Evolutionary conservation across 2,329 filamentous ascomycete genomes (phyloP), one percentile per base, ranked within the genome.

Genomic region (Venturia pyrina): DNA sequence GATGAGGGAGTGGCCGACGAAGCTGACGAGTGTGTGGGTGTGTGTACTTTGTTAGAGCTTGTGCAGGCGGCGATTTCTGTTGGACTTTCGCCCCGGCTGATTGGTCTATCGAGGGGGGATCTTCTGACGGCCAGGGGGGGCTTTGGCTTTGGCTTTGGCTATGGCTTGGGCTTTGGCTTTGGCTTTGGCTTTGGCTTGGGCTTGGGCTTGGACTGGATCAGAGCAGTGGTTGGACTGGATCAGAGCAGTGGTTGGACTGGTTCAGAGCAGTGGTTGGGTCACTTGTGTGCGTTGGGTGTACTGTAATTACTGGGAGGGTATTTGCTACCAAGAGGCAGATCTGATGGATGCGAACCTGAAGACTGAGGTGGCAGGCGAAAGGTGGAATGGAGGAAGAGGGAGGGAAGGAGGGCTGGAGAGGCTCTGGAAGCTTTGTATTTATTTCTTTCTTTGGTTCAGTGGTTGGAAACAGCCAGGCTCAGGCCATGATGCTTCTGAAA

Each of bases 91-190:
- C 28, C 5, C 19, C 6, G 46, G 21, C 46, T 50, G 46, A 50
- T 57, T 57, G 53, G 53, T 34, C 28, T 19, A 7, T 17, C 28
- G 53, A 37, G 53, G n/a, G 53, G 53, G 53, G 53, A 57, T 57
- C 53, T 57, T 57, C 53, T 57, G 53, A 57, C 53, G 53, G 32
- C 53, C 53, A 59, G 53, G 53, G 53, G 53, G 19, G 24, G 53
- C 53, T 34, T 21, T 34, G 28, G 28, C 28, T 59, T 57, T 21
- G 50, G 24, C 50, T 28, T 28, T 32, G 24, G 53, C 53, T 34
- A 11, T 34, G 28, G 28, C 28, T 59, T 57, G 24, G 50, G 24
- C 50, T 28, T 28, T 2, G 24, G 53, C 53, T 34, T 21, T 34
- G 28, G 28, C 28, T 40, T 56, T 21, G 50, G 24, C 50, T n/a